A percentile compares a stretch with the other conserved stretches of the same genome.
phyloP scores from a whole-genome alignment of 768 basidiomycete genomes.

The Phlebiopsis gigantea region DNA sequence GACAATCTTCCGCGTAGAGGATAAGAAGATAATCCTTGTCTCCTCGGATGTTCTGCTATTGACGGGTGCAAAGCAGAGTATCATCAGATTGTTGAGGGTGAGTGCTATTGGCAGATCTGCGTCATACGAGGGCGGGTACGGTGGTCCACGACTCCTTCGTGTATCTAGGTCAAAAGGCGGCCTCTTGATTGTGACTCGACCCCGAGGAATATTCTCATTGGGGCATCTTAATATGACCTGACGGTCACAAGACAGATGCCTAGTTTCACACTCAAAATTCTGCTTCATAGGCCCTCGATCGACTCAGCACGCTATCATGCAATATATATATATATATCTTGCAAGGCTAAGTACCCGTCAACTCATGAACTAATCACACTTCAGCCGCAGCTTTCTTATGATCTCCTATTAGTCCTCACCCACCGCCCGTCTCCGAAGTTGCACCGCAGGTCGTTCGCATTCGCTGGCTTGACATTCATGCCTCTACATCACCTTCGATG shows the following conservation, averaged over 20 bases:
- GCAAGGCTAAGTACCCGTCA: not conserved
- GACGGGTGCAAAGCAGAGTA: not conserved
- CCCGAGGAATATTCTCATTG: not conserved
- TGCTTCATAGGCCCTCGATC: not conserved
- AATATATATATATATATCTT: not conserved
- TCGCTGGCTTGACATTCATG: too few species aligned
- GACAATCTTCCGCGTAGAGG: not conserved
- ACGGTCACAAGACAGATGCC: not conserved
- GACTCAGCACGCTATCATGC: not conserved
- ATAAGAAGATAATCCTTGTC: not conserved
- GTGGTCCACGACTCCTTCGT: not conserved
- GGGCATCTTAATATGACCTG: not conserved
- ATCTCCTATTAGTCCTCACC: not conserved
- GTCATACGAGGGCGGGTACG: not conserved
- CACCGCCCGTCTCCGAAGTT: not conserved
- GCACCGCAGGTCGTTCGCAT: not conserved
- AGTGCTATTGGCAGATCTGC: not conserved
- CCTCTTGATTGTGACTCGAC: not conserved
- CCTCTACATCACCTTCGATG: not conserved
- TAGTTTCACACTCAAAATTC: not conserved
- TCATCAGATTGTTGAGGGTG: not conserved
- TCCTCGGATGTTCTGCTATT: not conserved
- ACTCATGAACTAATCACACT: not conserved
- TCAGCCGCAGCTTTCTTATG: not conserved
- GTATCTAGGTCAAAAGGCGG: not conserved